Percentiles rank a stretch among this genome's conserved stretches.
Evolutionary conservation across 2,329 filamentous ascomycete species (phyloP).

Genomic region (Arthrinium puccinioides): DNA sequence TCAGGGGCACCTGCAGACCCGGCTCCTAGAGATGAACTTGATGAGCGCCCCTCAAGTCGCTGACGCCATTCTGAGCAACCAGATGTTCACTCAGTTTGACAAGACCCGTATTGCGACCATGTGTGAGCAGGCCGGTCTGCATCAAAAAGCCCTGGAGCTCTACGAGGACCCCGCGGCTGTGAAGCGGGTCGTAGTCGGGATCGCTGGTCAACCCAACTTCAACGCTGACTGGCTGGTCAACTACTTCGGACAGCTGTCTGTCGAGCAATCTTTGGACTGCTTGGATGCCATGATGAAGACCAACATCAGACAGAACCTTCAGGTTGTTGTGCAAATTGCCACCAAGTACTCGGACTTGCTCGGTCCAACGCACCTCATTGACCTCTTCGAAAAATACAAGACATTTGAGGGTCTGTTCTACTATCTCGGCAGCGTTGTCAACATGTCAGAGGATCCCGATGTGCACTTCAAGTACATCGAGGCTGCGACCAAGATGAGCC

Average conservation of each 20-base stretch:
- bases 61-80: slow-evolving; percentile 93
- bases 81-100: slow-evolving; percentile 98
- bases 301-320: slow-evolving; percentile 96
- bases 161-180: slow-evolving; percentile 85
- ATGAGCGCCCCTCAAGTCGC: slow-evolving; percentile 95
- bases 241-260: slow-evolving; percentile 90
- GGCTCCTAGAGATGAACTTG: slow-evolving; percentile 95
- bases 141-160: slow-evolving; percentile 83
- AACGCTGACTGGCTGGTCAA: slow-evolving; percentile 84
- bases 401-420: slow-evolving; percentile 96
- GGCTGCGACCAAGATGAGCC: slow-evolving; percentile 86
- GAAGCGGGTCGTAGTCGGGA: slow-evolving; percentile 83
- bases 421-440: slow-evolving; percentile 96
- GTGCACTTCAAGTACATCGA: slow-evolving; percentile 99
- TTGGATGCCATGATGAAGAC: slow-evolving; percentile 92
- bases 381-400: slow-evolving; percentile 95
- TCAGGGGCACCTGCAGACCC: slow-evolving; percentile 87
- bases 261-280: slow-evolving; percentile 91
- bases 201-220: slow-evolving; percentile 75
- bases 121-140: slow-evolving; percentile 87
- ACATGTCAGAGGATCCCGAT: slow-evolving; percentile 88
- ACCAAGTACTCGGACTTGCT: slow-evolving; percentile 98
- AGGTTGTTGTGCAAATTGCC: slow-evolving; percentile 88
- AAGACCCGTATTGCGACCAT: slow-evolving; percentile 80
- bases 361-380: slow-evolving; percentile 79